phyloP scores from a whole-genome alignment of 2,329 filamentous ascomycete species.

The Botryosphaeria dothidea region DNA sequence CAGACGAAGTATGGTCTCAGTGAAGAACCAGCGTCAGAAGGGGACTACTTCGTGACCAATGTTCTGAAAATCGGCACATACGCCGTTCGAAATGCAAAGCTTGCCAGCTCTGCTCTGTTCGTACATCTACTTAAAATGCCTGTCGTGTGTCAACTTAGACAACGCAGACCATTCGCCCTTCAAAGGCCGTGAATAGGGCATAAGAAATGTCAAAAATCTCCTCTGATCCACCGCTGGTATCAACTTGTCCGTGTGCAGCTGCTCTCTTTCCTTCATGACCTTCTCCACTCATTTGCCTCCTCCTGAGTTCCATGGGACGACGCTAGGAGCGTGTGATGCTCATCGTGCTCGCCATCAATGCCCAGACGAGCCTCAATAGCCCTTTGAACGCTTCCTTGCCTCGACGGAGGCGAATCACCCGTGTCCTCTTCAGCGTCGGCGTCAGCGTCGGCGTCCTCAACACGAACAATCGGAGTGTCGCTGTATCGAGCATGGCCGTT shows the following conservation, averaged over 20 bases:
- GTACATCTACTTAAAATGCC: background rate
- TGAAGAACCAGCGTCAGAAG: slow-evolving; percentile 20
- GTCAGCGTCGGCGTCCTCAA: background rate
- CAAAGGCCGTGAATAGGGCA: too few species aligned
- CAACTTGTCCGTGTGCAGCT: background rate
- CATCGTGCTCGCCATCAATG: slow-evolving; percentile 1
- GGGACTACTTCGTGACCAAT: background rate
- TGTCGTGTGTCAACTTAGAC: too few species aligned
- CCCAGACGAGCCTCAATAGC: background rate
- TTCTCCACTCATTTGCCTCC: slow-evolving; percentile 7
- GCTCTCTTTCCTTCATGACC: background rate
- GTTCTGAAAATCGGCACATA: too few species aligned
- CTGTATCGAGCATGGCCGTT: background rate
- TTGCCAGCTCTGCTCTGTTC: background rate
- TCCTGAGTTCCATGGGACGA: background rate
- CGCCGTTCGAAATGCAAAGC: background rate
- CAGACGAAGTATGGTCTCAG: slow-evolving; percentile 66
- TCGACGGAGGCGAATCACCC: background rate
- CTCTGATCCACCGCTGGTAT: too few species aligned
- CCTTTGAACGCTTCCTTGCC: background rate
- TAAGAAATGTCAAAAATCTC: too few species aligned
- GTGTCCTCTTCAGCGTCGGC: background rate
- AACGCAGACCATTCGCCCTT: too few species aligned
- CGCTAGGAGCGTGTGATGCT: slow-evolving; percentile 6
- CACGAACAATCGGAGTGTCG: background rate